Conservation (phyloP, 2,329 filamentous ascomycete genomes). For the Hirsutella thompsonii region DNA sequence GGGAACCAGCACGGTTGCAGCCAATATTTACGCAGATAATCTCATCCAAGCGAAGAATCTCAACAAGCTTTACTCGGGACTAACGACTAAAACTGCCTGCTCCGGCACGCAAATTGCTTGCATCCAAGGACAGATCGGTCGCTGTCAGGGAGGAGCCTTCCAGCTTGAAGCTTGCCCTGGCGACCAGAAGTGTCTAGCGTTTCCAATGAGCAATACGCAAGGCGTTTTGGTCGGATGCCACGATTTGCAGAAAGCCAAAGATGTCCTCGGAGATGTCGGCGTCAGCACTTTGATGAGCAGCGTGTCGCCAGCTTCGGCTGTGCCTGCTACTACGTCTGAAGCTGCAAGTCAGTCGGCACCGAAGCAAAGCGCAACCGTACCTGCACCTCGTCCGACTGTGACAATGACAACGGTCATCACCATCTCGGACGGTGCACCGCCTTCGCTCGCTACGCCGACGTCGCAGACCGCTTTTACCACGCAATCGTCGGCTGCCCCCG, state of each 20-base stretch:
- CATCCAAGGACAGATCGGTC: conserved; percentile 33
- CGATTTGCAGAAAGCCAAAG: conserved; percentile 23
- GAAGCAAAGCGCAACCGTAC: no score
- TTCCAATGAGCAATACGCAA: conserved; percentile 35
- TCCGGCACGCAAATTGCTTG: conserved; percentile 34
- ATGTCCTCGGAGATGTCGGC: conserved; percentile 23
- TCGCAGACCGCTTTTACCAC: background rate
- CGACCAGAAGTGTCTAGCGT: conserved; percentile 33
- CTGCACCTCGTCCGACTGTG: conserved; percentile 3
- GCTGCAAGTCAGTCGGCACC: conserved; percentile 1
- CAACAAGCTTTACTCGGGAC: conserved; percentile 32
- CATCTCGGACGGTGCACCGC: conserved; percentile 10
- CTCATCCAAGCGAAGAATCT: conserved; percentile 29
- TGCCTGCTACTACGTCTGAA: conserved; percentile 2
- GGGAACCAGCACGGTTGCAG: conserved; percentile 25
- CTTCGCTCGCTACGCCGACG: background rate
- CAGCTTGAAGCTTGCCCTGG: conserved; percentile 23
- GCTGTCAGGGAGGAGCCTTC: conserved; percentile 31
- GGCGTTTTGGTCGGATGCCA: conserved; percentile 38
- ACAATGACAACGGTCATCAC: conserved; percentile 18
- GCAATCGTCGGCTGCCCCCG: background rate
- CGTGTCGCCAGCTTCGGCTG: background rate
- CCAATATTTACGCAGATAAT: conserved; percentile 29
- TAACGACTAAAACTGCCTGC: conserved; percentile 35
- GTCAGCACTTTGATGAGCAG: conserved; percentile 1